These are phyloP conservation scores for Leishmania gerbilli DNA, from an alignment of 208 protist species.

Conservation along the genomic window DNA sequence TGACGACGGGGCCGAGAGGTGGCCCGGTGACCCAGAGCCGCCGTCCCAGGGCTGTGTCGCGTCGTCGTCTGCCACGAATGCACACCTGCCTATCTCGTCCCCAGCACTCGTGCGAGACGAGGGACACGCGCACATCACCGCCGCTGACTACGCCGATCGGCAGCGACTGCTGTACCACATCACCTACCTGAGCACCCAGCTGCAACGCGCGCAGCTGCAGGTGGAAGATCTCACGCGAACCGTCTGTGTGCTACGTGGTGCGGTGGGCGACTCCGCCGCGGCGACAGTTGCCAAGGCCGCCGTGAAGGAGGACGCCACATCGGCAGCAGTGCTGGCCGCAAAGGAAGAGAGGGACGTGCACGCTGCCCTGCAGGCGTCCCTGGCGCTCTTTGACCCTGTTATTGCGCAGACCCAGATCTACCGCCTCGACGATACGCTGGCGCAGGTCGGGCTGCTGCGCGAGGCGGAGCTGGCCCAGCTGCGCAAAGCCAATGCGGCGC, in stretches of 20 bases:
- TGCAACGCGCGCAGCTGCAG: conserved; percentile 78
- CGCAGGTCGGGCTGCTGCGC: conserved; percentile 73
- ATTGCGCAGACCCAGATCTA: conserved; percentile 82
- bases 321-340: conserved; percentile 49
- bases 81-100: background rate
- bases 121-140: conserved; percentile 37
- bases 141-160: conserved; percentile 79
- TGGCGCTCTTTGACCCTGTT: conserved; percentile 75
- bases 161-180: conserved; percentile 84
- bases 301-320: conserved; percentile 23
- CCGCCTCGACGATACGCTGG: conserved; percentile 83
- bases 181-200: conserved; percentile 80
- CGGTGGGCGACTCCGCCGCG: background rate
- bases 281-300: conserved; percentile 7
- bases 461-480: conserved; percentile 66
- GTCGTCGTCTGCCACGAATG: background rate
- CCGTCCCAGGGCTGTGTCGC: background rate
- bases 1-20: background rate
- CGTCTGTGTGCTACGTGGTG: conserved; percentile 45
- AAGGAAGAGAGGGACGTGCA: conserved; percentile 44
- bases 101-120: background rate
- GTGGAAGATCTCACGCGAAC: conserved; percentile 58
- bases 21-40: background rate
- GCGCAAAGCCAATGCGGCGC: conserved; percentile 38
- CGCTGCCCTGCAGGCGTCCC: conserved; percentile 34